A percentile compares a stretch with the other conserved stretches of the same genome.
These are phyloP conservation scores for Septoria petroselini DNA, from an alignment of 2,329 filamentous ascomycete species.

Conservation along the genomic window DNA sequence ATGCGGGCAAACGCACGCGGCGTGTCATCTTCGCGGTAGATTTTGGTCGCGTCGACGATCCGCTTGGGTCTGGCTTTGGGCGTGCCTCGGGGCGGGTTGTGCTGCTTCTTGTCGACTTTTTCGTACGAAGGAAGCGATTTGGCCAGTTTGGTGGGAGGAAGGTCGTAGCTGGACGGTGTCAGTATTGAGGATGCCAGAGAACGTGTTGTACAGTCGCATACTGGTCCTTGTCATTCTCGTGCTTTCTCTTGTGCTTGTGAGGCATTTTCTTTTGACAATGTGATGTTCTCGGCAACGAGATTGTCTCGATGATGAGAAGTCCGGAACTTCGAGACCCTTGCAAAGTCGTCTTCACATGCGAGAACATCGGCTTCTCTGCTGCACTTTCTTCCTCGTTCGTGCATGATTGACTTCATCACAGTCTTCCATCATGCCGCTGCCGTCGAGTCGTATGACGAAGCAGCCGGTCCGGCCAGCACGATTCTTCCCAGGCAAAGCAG, in stretches of 20 bases:
- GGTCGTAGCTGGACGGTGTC: constrained; percentile 49
- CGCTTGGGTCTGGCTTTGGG: constrained; percentile 23
- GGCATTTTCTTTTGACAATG: constrained; percentile 24
- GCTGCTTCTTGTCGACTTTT: constrained; percentile 33
- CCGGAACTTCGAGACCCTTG: constrained; percentile 3
- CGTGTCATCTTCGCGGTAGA: constrained; percentile 69
- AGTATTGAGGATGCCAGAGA: constrained; percentile 44
- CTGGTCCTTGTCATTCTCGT: constrained; percentile 39
- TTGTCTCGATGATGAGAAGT: background rate
- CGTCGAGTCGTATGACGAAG: constrained; percentile 78
- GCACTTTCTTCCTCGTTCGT: background rate
- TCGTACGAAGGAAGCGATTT: constrained; percentile 57
- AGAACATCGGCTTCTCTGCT: too few species aligned
- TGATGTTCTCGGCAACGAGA: constrained; percentile 9
- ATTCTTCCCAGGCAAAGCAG: constrained; percentile 79
- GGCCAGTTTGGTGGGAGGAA: constrained; percentile 60
- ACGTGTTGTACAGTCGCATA: constrained; percentile 20
- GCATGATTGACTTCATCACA: background rate
- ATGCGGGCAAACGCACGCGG: constrained; percentile 83
- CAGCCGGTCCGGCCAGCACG: constrained; percentile 78
- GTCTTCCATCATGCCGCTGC: constrained; percentile 57
- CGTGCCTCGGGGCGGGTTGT: constrained; percentile 18
- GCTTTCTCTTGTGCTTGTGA: constrained; percentile 37
- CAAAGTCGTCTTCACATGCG: constrained; percentile 14
- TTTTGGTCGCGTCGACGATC: constrained; percentile 38